Evolutionary conservation across 2,329 filamentous ascomycete species (phyloP).

Genomic region (Purpureocillium lavendulum): DNA sequence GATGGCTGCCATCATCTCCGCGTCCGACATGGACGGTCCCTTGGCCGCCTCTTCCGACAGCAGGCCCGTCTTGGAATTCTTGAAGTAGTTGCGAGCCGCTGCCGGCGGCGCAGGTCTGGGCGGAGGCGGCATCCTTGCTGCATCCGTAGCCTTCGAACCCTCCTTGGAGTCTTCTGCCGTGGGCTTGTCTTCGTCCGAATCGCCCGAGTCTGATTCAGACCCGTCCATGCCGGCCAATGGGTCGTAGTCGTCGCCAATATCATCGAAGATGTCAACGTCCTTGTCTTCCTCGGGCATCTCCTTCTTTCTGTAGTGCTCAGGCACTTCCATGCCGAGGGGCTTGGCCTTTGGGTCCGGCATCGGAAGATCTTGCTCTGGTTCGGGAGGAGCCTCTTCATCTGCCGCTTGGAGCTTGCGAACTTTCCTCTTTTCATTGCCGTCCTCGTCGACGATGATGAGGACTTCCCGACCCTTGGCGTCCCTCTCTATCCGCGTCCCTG

Average conservation of each 20-base stretch:
- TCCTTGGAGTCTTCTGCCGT: conserved; percentile 10
- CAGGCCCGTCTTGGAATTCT: conserved; percentile 46
- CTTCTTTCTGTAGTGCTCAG: conserved; percentile 45
- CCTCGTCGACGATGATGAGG: conserved; percentile 56
- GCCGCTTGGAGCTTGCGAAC: conserved; percentile 43
- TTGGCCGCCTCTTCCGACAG: conserved; percentile 43
- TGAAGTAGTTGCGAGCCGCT: conserved; percentile 52
- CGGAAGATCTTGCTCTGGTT: conserved; percentile 33
- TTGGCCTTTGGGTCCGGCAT: conserved; percentile 47
- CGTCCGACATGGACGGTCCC: conserved; percentile 57
- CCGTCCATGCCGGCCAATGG: conserved; percentile 51
- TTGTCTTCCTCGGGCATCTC: conserved; percentile 41
- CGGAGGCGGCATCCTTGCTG: conserved; percentile 34
- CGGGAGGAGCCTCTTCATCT: conserved; percentile 19
- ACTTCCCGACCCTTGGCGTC: conserved; percentile 55
- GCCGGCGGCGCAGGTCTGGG: conserved; percentile 29
- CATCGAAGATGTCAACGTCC: conserved; percentile 58
- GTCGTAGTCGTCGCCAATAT: conserved; percentile 58
- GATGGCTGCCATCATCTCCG: conserved; percentile 73
- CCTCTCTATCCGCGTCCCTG: conserved; percentile 50
- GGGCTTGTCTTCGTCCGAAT: conserved; percentile 24
- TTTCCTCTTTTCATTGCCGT: conserved; percentile 59
- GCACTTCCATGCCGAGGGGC: conserved; percentile 58
- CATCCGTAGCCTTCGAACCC: neutral
- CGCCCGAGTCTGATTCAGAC: conserved; percentile 35